phyloP scores from a whole-genome alignment of 331 rosid species.

The Saraca asoca region DNA sequence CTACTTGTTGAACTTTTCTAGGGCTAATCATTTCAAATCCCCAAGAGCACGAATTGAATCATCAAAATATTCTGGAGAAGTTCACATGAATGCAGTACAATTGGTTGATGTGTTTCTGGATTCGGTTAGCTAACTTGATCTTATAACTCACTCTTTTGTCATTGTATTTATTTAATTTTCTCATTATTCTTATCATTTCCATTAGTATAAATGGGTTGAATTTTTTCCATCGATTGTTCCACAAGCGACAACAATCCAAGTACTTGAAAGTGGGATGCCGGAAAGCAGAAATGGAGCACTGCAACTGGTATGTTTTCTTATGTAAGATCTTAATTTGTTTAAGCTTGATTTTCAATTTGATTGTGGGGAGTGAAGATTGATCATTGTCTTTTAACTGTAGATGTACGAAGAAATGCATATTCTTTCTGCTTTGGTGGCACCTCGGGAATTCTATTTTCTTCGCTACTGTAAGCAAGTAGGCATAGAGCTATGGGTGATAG shows the following conservation, averaged over 20 bases:
- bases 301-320: constrained; percentile 51
- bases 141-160: too few relatives aligned
- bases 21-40: constrained; percentile 29
- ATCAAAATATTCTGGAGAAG: constrained; percentile 56
- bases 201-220: constrained; percentile 61
- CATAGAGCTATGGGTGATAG: constrained; percentile 56
- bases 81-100: constrained; percentile 41
- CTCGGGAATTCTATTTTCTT: constrained; percentile 56
- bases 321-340: neutral
- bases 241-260: constrained; percentile 50
- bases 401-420: constrained; percentile 70
- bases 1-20: constrained; percentile 43
- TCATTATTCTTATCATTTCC: too few relatives aligned
- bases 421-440: constrained; percentile 62
- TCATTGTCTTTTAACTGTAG: constrained; percentile 36
- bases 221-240: constrained; percentile 63
- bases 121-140: constrained; percentile 41
- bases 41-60: constrained; percentile 47
- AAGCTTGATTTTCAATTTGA: too few relatives aligned
- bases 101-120: constrained; percentile 60
- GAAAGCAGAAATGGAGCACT: constrained; percentile 53
- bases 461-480: constrained; percentile 60
- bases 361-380: too few relatives aligned
- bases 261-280: constrained; percentile 48
- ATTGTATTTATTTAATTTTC: neutral